Evolutionary conservation across 345 rosid species (phyloP).

Genomic region (Hibiscus syriacus): DNA sequence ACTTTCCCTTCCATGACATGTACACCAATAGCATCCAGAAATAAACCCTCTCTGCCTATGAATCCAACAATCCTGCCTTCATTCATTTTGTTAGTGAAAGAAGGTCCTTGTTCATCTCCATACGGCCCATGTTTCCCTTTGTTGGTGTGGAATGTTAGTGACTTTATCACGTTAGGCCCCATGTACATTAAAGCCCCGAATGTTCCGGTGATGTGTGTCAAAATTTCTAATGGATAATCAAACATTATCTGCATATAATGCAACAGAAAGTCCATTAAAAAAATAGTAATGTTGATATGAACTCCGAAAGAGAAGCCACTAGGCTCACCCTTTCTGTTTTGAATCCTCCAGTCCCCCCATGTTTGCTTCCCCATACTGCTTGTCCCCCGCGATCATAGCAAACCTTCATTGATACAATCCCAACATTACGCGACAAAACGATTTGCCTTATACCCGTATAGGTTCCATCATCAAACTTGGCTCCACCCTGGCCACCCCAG

Average conservation of each 20-base stretch:
- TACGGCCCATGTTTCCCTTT: conserved; percentile 80
- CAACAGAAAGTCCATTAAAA: background rate
- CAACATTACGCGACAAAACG: conserved; percentile 61
- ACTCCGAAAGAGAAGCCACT: background rate
- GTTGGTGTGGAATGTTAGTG: conserved; percentile 78
- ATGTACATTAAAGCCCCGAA: conserved; percentile 63
- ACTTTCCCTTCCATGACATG: conserved; percentile 49
- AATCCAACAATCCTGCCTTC: conserved; percentile 81
- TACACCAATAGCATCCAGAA: conserved; percentile 75
- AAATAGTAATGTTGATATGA: background rate
- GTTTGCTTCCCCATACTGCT: conserved; percentile 89
- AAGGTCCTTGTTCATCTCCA: conserved; percentile 84
- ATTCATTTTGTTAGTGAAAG: conserved; percentile 43
- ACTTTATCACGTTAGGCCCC: conserved; percentile 67
- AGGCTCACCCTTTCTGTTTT: conserved; percentile 51
- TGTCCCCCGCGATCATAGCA: conserved; percentile 69
- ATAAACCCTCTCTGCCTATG: conserved; percentile 66
- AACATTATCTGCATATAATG: conserved; percentile 51
- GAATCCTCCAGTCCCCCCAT: conserved; percentile 83
- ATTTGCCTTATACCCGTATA: conserved; percentile 67
- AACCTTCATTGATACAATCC: conserved; percentile 54
- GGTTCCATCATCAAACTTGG: conserved; percentile 64
- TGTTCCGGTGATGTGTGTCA: conserved; percentile 66
- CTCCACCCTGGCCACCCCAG: conserved; percentile 85
- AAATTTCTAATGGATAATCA: conserved; percentile 71